A percentile compares a stretch with the other conserved stretches of the same genome.
These are phyloP conservation scores for Nakaseomyces nivariensis DNA, from an alignment of 1,139 yeast species.

Conservation along the genomic window DNA sequence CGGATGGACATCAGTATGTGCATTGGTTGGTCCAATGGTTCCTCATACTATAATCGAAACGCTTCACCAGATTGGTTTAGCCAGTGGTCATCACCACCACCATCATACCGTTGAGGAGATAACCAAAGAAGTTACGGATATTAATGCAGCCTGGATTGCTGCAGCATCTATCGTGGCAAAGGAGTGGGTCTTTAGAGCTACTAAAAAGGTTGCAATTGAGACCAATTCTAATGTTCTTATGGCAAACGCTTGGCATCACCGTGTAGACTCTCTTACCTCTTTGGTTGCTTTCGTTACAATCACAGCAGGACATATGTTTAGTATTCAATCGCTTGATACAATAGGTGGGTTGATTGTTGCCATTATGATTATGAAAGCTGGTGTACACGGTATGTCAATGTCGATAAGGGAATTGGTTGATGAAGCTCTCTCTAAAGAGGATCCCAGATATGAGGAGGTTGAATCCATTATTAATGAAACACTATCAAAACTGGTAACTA, in stretches of 20 bases:
- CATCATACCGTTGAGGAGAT: constrained; percentile 30
- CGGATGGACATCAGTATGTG: constrained; percentile 75
- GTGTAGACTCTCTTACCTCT: constrained; percentile 88
- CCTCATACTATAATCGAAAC: constrained; percentile 47
- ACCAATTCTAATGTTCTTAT: constrained; percentile 80
- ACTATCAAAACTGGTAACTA: constrained; percentile 29
- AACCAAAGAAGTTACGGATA: constrained; percentile 45
- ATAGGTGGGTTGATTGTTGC: constrained; percentile 87
- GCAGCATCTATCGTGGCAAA: constrained; percentile 76
- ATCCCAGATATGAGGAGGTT: constrained; percentile 34
- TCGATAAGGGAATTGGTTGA: constrained; percentile 74
- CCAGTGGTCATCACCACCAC: constrained; percentile 31
- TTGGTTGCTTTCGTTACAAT: constrained; percentile 87
- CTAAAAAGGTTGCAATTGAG: constrained; percentile 64
- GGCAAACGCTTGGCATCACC: constrained; percentile 98
- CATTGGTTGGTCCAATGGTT: constrained; percentile 54
- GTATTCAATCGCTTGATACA: constrained; percentile 78
- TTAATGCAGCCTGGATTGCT: constrained; percentile 95
- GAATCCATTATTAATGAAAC: constrained; percentile 32
- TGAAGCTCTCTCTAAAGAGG: constrained; percentile 35
- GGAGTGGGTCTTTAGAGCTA: constrained; percentile 79
- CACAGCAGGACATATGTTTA: constrained; percentile 69
- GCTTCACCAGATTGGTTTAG: constrained; percentile 20
- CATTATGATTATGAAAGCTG: constrained; percentile 70
- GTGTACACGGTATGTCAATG: constrained; percentile 58